Evolutionary conservation across 106 monocot species (phyloP), one percentile per base, ranked within the genome.

Genomic region (Dioscorea dumetorum): DNA sequence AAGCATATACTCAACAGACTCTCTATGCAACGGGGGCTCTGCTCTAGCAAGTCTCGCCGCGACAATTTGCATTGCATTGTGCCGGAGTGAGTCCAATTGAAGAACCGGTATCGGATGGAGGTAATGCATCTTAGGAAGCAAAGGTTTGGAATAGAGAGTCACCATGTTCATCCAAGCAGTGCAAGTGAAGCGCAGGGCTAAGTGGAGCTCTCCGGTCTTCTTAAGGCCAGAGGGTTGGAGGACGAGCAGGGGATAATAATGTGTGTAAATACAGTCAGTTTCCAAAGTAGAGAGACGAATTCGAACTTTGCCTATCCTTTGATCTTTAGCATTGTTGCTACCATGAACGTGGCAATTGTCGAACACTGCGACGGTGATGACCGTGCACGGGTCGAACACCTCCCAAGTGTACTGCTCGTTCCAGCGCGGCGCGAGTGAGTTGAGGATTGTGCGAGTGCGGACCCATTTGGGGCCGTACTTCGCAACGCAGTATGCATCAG

Each of bases 391-490:
- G 34, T 67, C 67, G 67, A 24, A 52, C 24, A 67, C 67, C 51
- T 67, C 67, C 67, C 67, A 67, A 16, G 57, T 58, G 35, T 56
- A 56, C 57, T 69, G 69, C 69, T 69, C 69, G 33, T 69, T 57
- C 57, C 57, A 69, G 14, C 56, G 56, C 9, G 69, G 58, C 57
- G 11, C 14, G 32, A 69, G 69, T 17, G 57, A 50, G 69, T 69
- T 49, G 56, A 69, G 57, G 57, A 69, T 24, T 18, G 69, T 69
- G 16, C 69, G 56, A 1, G 69, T 69, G 69, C 69, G 69, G 0
- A 69, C 57, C 69, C 69, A 69, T 57, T 69, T 69, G 33, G 28
- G 69, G 19, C 69, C 69, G 33, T 69, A 69, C 69, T 69, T 69
- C 0, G 69, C 69, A 13, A 69, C 57, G 19, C 69, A 69, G 57